phyloP scores from a whole-genome alignment of 1,284 basidiomycete genomes.

The Stereum hirsutum region DNA sequence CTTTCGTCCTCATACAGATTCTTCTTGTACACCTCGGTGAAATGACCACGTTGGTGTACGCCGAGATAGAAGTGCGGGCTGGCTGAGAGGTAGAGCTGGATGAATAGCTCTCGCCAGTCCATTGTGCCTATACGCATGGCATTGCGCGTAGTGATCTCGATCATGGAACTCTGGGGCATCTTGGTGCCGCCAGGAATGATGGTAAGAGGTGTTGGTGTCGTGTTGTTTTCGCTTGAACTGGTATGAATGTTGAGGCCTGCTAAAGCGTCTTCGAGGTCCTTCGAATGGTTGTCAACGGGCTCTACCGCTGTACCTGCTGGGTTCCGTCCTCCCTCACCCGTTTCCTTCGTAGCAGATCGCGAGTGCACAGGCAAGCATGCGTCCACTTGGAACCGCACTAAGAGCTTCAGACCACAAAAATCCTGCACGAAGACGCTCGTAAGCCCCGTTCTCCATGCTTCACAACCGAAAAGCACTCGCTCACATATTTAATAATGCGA shows the following conservation, averaged over 20 bases:
- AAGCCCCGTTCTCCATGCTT: not conserved
- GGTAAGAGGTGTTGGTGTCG: not conserved
- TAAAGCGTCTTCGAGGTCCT: constrained; percentile 26
- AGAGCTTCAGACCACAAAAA: constrained; percentile 20
- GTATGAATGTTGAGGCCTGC: constrained; percentile 17
- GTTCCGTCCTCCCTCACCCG: not conserved
- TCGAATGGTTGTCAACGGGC: too few species aligned
- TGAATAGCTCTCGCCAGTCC: constrained; percentile 29
- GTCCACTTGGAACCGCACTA: constrained; percentile 24
- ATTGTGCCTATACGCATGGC: constrained; percentile 9
- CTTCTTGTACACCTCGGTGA: constrained; percentile 13
- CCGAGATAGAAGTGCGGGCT: constrained; percentile 27
- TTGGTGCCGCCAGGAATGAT: constrained; percentile 14
- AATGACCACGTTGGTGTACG: constrained; percentile 22
- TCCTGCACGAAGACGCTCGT: constrained; percentile 12
- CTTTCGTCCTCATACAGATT: constrained; percentile 11
- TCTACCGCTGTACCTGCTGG: too few species aligned
- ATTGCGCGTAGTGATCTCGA: constrained; percentile 32
- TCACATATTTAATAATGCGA: constrained; percentile 8
- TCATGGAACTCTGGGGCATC: constrained; percentile 25
- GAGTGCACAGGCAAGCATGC: constrained; percentile 13
- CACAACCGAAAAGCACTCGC: not conserved
- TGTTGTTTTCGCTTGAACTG: not conserved
- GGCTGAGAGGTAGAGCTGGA: constrained; percentile 31
- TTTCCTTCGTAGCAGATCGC: not conserved